Base-by-base conservation (phyloP, 78 protist species). In the Pigoraptor vietnamica region DNA sequence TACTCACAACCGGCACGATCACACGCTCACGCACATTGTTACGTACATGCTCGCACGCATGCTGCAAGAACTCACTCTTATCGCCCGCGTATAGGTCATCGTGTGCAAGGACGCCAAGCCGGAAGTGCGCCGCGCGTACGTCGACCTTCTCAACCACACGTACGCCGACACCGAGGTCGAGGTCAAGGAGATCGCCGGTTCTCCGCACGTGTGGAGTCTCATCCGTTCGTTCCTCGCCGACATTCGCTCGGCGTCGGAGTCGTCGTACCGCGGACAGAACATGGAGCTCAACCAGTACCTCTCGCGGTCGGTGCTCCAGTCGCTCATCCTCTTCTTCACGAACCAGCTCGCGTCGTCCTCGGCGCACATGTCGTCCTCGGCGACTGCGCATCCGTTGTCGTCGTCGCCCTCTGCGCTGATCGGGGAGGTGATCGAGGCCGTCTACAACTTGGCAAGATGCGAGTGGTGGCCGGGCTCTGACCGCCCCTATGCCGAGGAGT, bases 141-240 rank as follows among this genome's bases (percentile, higher is more conserved):
- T 86, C 38, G 29, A 48, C 35, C 86, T 91, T 37, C 86, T 91
- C 23, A 84, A 10, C 37, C 90, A 86, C 84, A 38, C 81, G 55
- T 91, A 91, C 83, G 24, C 84, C 9, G 90, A 91, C 40, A 48
- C 93, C 40, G 93, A 91, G 48, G 38, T 86, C 33, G 93, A 91
- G 67, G 90, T 86, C 37, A 81, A 81, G 90, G 93, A 91, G 86
- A 2, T 83, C 6, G 24, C 37, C 37, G 39, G 84, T 24, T 23
- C 79, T 24, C 40, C 86, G 36, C 92, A 37, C 56, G 21, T 90
- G 92, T 90, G 92, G 92, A 55, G 34, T n/a, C 92, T 90, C 84
- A 19, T 90, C 24, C 1, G 9, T 35, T 2, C 39, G 32, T 67
- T 90, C 56, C 10, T 37, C 56, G 48, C 34, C 33, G 92, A 90